Conservation (phyloP, 2,329 filamentous ascomycete genomes). For the Xylariomycetidae sp. region DNA sequence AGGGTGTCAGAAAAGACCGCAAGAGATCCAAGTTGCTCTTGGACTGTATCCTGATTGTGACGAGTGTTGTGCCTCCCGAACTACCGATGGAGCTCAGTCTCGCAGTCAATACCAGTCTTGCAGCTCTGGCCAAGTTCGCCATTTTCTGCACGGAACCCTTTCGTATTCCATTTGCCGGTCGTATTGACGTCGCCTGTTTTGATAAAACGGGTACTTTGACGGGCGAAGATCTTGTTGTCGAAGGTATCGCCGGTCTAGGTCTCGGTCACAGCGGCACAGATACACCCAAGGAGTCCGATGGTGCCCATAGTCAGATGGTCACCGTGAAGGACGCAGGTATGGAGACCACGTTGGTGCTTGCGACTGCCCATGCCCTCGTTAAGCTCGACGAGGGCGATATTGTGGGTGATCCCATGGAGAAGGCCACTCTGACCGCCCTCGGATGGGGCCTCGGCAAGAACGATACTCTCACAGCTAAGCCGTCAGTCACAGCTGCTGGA, state of each 20-base stretch:
- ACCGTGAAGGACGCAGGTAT: slow-evolving; percentile 66
- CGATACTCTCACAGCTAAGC: slow-evolving; percentile 72
- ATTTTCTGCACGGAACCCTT: slow-evolving; percentile 99
- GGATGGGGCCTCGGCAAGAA: slow-evolving; percentile 92
- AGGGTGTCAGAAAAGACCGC: slow-evolving; percentile 89
- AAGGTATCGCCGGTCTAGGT: slow-evolving; percentile 87
- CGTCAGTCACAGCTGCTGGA: slow-evolving; percentile 38
- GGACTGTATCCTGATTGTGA: slow-evolving; percentile 96
- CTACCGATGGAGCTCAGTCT: slow-evolving; percentile 96
- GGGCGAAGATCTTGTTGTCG: slow-evolving; percentile 92
- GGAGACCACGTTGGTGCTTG: slow-evolving; percentile 87
- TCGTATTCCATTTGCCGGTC: slow-evolving; percentile 92
- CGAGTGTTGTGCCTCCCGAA: slow-evolving; percentile 96
- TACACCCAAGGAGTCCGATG: slow-evolving; percentile 66
- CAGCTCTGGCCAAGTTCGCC: slow-evolving; percentile 87
- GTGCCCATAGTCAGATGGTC: slow-evolving; percentile 75
- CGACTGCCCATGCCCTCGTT: slow-evolving; percentile 91
- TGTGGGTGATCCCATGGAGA: slow-evolving; percentile 98
- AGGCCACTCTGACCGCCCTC: slow-evolving; percentile 83
- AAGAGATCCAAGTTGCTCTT: slow-evolving; percentile 96
- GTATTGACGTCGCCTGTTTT: slow-evolving; percentile 94
- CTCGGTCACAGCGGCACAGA: slow-evolving; percentile 64
- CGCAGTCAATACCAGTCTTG: slow-evolving; percentile 95
- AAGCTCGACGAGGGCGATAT: slow-evolving; percentile 96
- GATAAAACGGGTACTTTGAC: slow-evolving; percentile 98